phyloP scores from a whole-genome alignment of 1,284 basidiomycete genomes.

The Apiotrichum sp. region DNA sequence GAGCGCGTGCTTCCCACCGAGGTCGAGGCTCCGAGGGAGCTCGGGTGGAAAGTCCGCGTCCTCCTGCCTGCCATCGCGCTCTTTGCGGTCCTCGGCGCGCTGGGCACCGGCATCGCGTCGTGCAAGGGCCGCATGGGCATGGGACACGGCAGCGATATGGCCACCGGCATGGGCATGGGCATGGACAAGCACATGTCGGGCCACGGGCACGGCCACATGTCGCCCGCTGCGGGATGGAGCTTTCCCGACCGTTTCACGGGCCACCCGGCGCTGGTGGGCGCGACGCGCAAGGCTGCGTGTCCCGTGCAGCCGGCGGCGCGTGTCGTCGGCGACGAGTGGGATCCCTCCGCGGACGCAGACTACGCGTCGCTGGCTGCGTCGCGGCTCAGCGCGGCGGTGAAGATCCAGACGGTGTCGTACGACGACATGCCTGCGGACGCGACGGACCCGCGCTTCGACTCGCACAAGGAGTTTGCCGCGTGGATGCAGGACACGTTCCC shows the following conservation, averaged over 20 bases:
- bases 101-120: slow-evolving; percentile 6
- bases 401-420: slow-evolving; percentile 45
- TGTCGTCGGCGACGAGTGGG: slow-evolving; percentile 33
- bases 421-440: slow-evolving; percentile 41
- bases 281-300: slow-evolving; percentile 13
- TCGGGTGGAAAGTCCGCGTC: background rate
- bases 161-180: background rate
- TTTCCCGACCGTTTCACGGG: too few species aligned
- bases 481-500: slow-evolving; percentile 47
- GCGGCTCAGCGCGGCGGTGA: slow-evolving; percentile 39
- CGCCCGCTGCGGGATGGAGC: too few species aligned
- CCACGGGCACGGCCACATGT: too few species aligned
- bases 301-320: slow-evolving; percentile 29
- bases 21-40: background rate
- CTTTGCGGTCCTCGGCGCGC: slow-evolving; percentile 8
- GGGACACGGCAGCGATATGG: background rate
- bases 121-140: background rate
- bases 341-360: slow-evolving; percentile 24
- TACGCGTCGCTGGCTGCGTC: slow-evolving; percentile 34
- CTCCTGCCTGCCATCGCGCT: slow-evolving; percentile 7
- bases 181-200: background rate
- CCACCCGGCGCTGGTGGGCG: background rate
- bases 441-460: slow-evolving; percentile 40
- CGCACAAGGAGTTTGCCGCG: slow-evolving; percentile 38
- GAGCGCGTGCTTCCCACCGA: background rate